These are phyloP conservation scores for Fistulinella prunicolor DNA, from an alignment of 768 basidiomycete species.

Conservation along the genomic window DNA sequence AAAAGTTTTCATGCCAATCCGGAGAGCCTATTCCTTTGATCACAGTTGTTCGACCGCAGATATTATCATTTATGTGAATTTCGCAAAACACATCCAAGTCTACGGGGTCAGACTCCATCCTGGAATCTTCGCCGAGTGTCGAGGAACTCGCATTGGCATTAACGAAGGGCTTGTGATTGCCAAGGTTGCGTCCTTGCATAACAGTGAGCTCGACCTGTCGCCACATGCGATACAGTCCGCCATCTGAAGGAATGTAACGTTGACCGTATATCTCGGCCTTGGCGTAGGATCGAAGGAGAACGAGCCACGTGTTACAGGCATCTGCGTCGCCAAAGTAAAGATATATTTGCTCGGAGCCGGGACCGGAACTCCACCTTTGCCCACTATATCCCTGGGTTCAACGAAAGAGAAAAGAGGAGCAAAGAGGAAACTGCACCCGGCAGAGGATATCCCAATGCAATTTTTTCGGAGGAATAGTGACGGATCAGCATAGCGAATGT, in stretches of 20 bases:
- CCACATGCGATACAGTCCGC: conserved; percentile 86
- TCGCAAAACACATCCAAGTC: conserved; percentile 79
- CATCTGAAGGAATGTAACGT: conserved; percentile 51
- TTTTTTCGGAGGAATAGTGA: conserved; percentile 77
- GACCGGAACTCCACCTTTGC: conserved; percentile 55
- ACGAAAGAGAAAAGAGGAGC: conserved; percentile 3
- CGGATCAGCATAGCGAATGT: conserved; percentile 71
- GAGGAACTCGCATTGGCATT: conserved; percentile 23
- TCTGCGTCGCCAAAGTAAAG: conserved; percentile 68
- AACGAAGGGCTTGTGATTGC: conserved; percentile 42
- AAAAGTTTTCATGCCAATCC: conserved; percentile 83
- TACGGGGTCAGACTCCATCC: conserved; percentile 46
- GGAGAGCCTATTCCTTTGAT: conserved; percentile 64
- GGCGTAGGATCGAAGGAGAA: conserved; percentile 77
- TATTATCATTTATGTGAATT: conserved; percentile 62
- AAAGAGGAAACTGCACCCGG: conserved; percentile 41
- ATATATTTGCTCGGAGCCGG: conserved; percentile 64
- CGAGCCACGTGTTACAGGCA: conserved; percentile 69
- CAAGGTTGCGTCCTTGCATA: conserved; percentile 72
- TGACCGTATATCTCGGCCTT: conserved; percentile 75
- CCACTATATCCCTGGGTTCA: conserved; percentile 37
- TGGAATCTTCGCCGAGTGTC: conserved; percentile 32
- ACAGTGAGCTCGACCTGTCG: conserved; percentile 73
- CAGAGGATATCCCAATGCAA: conserved; percentile 68
- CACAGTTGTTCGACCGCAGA: conserved; percentile 72